phyloP scores from a whole-genome alignment of 2,329 filamentous ascomycete species.

The Exserohilum turcica region DNA sequence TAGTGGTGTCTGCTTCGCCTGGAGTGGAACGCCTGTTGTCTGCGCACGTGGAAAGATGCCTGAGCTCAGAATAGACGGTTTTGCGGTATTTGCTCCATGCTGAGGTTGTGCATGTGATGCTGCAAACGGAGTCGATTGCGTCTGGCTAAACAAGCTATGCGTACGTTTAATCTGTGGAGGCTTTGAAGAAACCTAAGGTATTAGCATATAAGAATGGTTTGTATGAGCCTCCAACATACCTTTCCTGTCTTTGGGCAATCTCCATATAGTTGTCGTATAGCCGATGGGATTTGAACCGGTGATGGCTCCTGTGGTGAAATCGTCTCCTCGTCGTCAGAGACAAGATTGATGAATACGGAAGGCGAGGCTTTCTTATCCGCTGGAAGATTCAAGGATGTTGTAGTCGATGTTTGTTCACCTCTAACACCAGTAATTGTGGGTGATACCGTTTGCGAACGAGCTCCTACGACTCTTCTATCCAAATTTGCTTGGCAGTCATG shows the following conservation, averaged over 20 bases:
- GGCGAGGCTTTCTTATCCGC: neutral
- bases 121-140: neutral
- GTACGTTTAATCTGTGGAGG: neutral
- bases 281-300: neutral
- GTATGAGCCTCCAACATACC: neutral
- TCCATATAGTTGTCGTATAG: neutral
- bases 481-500: neutral
- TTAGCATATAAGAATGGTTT: neutral
- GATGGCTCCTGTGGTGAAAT: neutral
- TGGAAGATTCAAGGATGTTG: neutral
- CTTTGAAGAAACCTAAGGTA: neutral
- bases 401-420: neutral
- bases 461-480: neutral
- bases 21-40: no score
- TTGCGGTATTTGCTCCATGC: neutral
- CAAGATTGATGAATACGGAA: slow-evolving; percentile 12
- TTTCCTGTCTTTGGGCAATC: neutral
- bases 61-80: neutral
- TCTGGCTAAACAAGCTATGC: neutral
- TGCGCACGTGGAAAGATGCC: neutral
- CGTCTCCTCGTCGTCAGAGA: slow-evolving; percentile 12
- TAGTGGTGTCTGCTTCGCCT: no score
- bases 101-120: neutral
- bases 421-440: neutral
- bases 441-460: neutral